Evolutionary conservation across 2,329 filamentous ascomycete genomes (phyloP), one percentile per base, ranked within the genome.

Genomic region (Escovopsis weberi): DNA sequence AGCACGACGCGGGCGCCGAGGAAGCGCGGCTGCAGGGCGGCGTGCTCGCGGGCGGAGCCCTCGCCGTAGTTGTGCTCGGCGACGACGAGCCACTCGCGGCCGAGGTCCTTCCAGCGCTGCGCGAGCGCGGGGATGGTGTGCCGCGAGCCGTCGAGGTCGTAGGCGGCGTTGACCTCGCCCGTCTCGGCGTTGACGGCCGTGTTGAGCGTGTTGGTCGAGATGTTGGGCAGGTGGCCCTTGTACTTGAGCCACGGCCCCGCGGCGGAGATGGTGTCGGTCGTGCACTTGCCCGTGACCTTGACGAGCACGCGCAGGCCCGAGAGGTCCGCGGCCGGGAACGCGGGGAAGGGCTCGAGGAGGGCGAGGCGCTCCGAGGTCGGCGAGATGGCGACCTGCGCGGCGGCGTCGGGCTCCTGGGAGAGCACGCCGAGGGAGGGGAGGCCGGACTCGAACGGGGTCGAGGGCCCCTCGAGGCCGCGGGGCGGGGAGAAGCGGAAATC

Each of bases 161-260:
- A 91, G 5, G 89, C 91, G 18, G 75, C 80, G 62, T 96, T 96
- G 50, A 91, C 88, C 63, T 94, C 88, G 52, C 82, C 83, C 0
- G 89, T 98, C 48, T 85, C 85, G 37, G 84, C 87, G 63, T 95
- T 95, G 59, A 88, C 74, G 46, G 91, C 91, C 42, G 87, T 91
- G 65, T 95, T 95, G 51, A 98, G 78, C 2, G 91, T 98, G 74
- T 98, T 98, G 59, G 86, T 86, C 53, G 81, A 84, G 62, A 98
- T 98, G 70, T 98, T 98, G 61, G 91, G 86, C 48, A 98, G 77
- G 64, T 98, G 91, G 48, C 91, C 91, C 72, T 96, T 96, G 78
- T 96, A 98, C 67, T 96, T 96, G 52, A 98, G 77, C 89, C 89
- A 96, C 12, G 89, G 89, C 6, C 89, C 89, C 1, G 89, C 89